Conservation (phyloP, 148 eudicot species). For the Heliosperma pusillum region DNA sequence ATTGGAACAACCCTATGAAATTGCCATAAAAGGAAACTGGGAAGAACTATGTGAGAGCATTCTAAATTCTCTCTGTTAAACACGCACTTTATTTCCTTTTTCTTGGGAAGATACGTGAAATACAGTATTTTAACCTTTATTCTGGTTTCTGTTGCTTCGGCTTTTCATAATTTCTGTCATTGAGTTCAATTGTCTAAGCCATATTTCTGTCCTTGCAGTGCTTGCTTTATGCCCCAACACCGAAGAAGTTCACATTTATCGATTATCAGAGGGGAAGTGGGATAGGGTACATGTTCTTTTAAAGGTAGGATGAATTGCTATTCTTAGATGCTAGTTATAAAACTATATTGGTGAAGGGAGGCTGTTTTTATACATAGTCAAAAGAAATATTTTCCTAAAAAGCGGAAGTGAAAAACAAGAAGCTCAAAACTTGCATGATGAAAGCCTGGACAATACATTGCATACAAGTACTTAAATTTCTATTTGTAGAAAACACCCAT, state of each 20-base stretch:
- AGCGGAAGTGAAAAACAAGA: not conserved
- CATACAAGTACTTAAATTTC: not conserved
- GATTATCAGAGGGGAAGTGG: slow-evolving; percentile 66
- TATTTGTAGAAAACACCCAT: not conserved
- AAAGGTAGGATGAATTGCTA: slow-evolving; percentile 43
- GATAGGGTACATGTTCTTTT: slow-evolving; percentile 84
- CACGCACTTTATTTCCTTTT: not conserved
- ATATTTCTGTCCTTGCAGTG: slow-evolving; percentile 48
- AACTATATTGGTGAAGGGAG: not conserved
- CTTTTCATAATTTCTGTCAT: not conserved
- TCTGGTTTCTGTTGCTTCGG: not conserved
- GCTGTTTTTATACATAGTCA: not conserved
- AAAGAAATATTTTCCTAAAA: not conserved
- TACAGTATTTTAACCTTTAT: not conserved
- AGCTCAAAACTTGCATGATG: not conserved
- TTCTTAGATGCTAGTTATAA: not conserved
- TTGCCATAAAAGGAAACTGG: not conserved
- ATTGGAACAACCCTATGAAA: not conserved
- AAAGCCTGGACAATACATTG: not conserved
- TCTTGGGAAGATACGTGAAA: not conserved
- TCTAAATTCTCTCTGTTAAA: not conserved
- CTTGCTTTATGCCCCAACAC: slow-evolving; percentile 89
- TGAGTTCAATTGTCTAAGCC: not conserved
- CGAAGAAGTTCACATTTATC: slow-evolving; percentile 85
- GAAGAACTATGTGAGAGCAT: not conserved